Percentiles rank a stretch among this genome's conserved stretches.
Evolutionary conservation across 2,329 filamentous ascomycete species (phyloP).

Genomic region (Alternaria ethzedia): DNA sequence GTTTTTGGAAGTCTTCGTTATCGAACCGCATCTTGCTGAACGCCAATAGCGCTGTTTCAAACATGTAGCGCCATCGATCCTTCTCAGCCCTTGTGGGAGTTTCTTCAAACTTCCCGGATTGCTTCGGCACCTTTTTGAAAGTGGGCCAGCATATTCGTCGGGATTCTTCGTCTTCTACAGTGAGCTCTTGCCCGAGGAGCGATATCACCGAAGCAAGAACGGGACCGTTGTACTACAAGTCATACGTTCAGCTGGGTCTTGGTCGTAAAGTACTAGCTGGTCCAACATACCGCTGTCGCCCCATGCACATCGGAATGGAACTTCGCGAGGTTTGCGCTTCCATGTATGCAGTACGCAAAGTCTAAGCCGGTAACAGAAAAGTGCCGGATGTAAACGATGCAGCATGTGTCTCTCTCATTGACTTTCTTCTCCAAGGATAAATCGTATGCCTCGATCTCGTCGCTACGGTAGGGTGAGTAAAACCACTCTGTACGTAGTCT

Average conservation of each 20-base stretch:
- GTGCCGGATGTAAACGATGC: constrained; percentile 23
- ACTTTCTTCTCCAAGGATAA: neutral
- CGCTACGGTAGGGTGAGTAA: constrained; percentile 9
- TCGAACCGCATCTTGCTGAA: constrained; percentile 25
- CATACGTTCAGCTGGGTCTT: neutral
- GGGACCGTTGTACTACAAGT: constrained; percentile 21
- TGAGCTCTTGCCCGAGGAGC: neutral
- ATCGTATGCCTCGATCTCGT: neutral
- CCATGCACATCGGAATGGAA: constrained; percentile 10
- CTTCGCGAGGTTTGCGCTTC: constrained; percentile 10
- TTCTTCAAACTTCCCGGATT: neutral
- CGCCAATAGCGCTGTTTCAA: constrained; percentile 20
- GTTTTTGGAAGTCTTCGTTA: neutral
- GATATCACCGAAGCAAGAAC: constrained; percentile 17
- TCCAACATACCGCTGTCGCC: constrained; percentile 17
- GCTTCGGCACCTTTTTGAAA: neutral
- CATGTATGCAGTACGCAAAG: constrained; percentile 28
- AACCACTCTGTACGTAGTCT: constrained; percentile 9
- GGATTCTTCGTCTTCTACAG: neutral
- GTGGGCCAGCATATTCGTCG: neutral
- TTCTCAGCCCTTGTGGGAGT: neutral
- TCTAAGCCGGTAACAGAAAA: constrained; percentile 13
- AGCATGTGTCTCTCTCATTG: neutral
- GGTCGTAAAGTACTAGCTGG: neutral
- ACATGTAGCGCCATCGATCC: constrained; percentile 27